These are phyloP conservation scores for Fusarium tupiense DNA, from an alignment of 2,329 filamentous ascomycete species.

Conservation along the genomic window DNA sequence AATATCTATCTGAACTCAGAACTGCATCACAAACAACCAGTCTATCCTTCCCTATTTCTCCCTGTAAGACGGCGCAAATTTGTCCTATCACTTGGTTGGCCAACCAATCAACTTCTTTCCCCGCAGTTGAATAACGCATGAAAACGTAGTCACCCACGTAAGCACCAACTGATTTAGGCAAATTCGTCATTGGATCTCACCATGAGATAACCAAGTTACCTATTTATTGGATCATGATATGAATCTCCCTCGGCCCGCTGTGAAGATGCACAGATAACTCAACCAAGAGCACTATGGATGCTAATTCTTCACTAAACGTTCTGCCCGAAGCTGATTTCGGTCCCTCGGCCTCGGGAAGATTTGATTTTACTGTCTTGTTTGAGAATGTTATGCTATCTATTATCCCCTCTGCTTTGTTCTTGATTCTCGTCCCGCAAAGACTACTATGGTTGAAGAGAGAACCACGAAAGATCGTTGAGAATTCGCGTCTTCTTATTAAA, in stretches of 20 bases:
- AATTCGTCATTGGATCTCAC: background rate
- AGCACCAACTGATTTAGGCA: background rate
- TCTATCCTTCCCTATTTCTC: background rate
- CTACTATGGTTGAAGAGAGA: slow-evolving; percentile 2
- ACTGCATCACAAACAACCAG: background rate
- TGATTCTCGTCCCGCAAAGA: slow-evolving; percentile 1
- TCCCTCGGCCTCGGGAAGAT: slow-evolving; percentile 4
- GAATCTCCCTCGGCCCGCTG: background rate
- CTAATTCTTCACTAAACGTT: background rate
- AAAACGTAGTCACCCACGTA: background rate
- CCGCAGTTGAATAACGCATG: background rate
- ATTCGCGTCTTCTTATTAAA: slow-evolving; percentile 8
- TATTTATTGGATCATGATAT: background rate
- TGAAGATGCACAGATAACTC: background rate
- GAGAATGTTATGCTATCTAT: slow-evolving; percentile 14
- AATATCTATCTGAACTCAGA: background rate
- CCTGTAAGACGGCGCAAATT: background rate
- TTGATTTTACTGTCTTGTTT: slow-evolving; percentile 19
- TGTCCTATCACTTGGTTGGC: background rate
- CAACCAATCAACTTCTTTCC: background rate
- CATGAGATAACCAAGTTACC: background rate
- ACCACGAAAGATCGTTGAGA: background rate
- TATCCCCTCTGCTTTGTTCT: slow-evolving; percentile 11
- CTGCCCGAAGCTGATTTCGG: slow-evolving; percentile 2
- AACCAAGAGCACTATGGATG: background rate